phyloP scores from a whole-genome alignment of 1,284 basidiomycete genomes.

The Trametes pubescens region DNA sequence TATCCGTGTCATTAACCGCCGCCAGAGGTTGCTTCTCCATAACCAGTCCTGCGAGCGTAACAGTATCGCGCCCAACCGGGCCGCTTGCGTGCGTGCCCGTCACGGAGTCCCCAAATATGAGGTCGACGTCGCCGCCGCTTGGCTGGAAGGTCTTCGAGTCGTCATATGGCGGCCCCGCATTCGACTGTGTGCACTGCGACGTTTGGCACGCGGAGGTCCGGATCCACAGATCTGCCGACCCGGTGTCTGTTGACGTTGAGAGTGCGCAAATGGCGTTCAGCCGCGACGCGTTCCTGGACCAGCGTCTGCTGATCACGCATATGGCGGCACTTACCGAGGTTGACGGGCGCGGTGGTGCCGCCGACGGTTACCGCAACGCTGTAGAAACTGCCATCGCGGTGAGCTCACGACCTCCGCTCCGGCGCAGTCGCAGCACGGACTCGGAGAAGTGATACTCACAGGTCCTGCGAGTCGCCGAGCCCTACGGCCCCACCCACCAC shows the following conservation, averaged over 20 bases:
- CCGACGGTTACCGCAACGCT: constrained; percentile 37
- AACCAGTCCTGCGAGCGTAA: constrained; percentile 47
- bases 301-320: background rate
- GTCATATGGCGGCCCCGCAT: constrained; percentile 35
- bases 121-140: constrained; percentile 42
- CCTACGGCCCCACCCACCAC: constrained; percentile 35
- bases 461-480: constrained; percentile 38
- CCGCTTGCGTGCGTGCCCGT: constrained; percentile 48
- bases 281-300: background rate
- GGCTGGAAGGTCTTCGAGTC: constrained; percentile 36
- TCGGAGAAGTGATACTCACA: constrained; percentile 36
- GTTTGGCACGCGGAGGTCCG: constrained; percentile 40
- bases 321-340: background rate
- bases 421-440: background rate
- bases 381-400: constrained; percentile 31
- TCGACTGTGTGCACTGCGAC: constrained; percentile 32
- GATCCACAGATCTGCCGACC: constrained; percentile 45
- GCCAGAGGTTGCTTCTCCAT: constrained; percentile 46
- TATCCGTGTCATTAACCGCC: constrained; percentile 47
- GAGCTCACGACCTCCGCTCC: too few species aligned
- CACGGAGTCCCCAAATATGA: constrained; percentile 47
- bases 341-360: constrained; percentile 24
- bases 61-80: constrained; percentile 46
- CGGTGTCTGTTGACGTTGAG: constrained; percentile 39
- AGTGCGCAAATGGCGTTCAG: background rate